Percentiles rank a stretch among this genome's conserved stretches.
Evolutionary conservation across 192 early-diverging fungal genomes (phyloP).

Genomic region (Dissophora globulifera): DNA sequence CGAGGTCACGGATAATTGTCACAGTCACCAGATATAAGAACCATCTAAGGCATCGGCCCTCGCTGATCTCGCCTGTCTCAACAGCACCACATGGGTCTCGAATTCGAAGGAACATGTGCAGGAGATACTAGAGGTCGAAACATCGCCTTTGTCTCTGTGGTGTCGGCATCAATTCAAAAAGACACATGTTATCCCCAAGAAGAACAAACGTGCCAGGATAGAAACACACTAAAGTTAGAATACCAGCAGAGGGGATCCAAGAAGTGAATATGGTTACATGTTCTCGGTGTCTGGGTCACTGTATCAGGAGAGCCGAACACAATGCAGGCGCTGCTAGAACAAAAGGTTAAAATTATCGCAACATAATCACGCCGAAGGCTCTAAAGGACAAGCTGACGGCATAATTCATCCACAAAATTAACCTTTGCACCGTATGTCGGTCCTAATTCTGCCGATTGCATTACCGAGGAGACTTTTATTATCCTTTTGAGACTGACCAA

Average conservation of each 20-base stretch:
- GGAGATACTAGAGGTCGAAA: slow-evolving; percentile 11
- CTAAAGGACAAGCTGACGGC: slow-evolving; percentile 6
- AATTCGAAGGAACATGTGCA: background rate
- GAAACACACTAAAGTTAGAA: background rate
- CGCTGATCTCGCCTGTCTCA: slow-evolving; percentile 2
- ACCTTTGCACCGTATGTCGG: slow-evolving; percentile 1
- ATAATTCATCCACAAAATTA: slow-evolving; percentile 19
- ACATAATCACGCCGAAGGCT: slow-evolving; percentile 7
- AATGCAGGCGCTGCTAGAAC: background rate
- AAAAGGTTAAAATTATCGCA: slow-evolving; percentile 5
- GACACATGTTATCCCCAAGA: slow-evolving; percentile 1
- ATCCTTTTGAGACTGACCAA: slow-evolving; percentile 5
- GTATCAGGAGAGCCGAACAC: background rate
- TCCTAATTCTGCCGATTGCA: background rate
- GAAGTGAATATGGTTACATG: background rate
- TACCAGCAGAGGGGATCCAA: background rate
- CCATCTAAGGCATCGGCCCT: background rate
- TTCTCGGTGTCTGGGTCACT: slow-evolving; percentile 23
- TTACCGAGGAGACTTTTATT: background rate
- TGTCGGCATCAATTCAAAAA: slow-evolving; percentile 26
- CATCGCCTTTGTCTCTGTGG: slow-evolving; percentile 1
- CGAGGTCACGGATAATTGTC: background rate
- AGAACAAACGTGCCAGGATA: background rate
- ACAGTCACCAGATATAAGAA: background rate
- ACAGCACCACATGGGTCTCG: slow-evolving; percentile 15